Evolutionary conservation across 176 grass and related monocot genomes (phyloP), one percentile per base, ranked within the genome.

Genomic region (Raddia distichophylla): DNA sequence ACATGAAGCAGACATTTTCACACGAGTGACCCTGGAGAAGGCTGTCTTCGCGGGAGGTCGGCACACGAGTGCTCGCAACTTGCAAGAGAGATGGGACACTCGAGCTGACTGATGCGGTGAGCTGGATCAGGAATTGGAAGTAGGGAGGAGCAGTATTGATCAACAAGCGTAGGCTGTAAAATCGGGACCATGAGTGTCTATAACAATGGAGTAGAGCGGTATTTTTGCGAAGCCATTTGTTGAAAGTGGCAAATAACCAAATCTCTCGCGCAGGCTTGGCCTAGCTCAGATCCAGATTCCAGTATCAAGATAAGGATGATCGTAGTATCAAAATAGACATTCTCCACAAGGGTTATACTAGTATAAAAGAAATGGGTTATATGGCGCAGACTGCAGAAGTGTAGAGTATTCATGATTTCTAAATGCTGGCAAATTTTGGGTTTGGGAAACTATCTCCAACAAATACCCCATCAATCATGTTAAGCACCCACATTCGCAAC

Each of bases 21-120:
- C 45, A 32, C 50, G 67, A 75, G 69, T 40, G 76, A 68, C 15
- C 61, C 20, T 71, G 9, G 66, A 74, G 67, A 74, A 67, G 67
- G 49, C 10, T 84, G 20, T 73, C 50, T 35, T 34, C 4, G 6
- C 18, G 4, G 59, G 49, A 73, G 76, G 60, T 74, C 68, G 22
- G 69, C 76, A 80, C 49, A 27, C 16, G 64, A 51, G 46, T 63
- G 22, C 22, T 10, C 12, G 59, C 46, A 13, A 7, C 22, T 10
- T 32, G 59, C 46, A 13, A 7, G 46, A 57, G 40, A 12, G 69
- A 40, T 1, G 46, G 60, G 11, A 64, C 47, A 74, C 33, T 2
- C 3, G 54, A 48, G 81, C 22, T 40, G 16, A 48, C 6, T 80
- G 60, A 40, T 18, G 77, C 50, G 8, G 19, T 62, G 79, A 55